Conservation (phyloP, 768 basidiomycete species). For the Termitomyces eurrhizus region DNA sequence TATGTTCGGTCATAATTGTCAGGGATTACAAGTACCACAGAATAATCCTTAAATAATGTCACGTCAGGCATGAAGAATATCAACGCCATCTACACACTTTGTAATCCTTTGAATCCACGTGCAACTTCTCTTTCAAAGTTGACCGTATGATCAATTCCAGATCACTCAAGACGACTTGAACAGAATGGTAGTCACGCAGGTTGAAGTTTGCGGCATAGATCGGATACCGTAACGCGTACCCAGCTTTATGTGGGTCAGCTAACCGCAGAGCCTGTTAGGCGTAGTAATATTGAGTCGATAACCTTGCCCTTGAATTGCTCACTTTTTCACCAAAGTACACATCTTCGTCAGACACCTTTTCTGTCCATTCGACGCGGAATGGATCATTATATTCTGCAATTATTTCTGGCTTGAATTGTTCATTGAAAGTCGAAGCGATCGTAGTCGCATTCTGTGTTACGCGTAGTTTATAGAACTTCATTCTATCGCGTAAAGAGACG, state of each 20-base stretch:
- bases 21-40: constrained; percentile 84
- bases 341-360: constrained; percentile 42
- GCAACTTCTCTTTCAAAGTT: constrained; percentile 58
- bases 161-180: constrained; percentile 72
- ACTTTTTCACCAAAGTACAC: constrained; percentile 73
- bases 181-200: constrained; percentile 67
- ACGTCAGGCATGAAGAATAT: background rate
- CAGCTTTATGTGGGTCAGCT: constrained; percentile 61
- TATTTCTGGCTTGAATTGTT: constrained; percentile 79
- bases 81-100: constrained; percentile 41
- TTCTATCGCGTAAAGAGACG: constrained; percentile 71
- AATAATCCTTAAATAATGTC: constrained; percentile 60
- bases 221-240: constrained; percentile 80
- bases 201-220: constrained; percentile 83
- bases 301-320: constrained; percentile 7
- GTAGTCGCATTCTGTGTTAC: constrained; percentile 67
- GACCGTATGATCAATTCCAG: constrained; percentile 64
- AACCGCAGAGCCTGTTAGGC: constrained; percentile 58
- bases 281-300: constrained; percentile 5
- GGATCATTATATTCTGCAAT: constrained; percentile 85
- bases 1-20: constrained; percentile 88
- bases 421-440: constrained; percentile 77
- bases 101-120: constrained; percentile 48
- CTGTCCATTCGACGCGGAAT: constrained; percentile 82
- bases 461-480: constrained; percentile 82